phyloP scores from a whole-genome alignment of 257 asterid genomes.

The Solanum piurae region DNA sequence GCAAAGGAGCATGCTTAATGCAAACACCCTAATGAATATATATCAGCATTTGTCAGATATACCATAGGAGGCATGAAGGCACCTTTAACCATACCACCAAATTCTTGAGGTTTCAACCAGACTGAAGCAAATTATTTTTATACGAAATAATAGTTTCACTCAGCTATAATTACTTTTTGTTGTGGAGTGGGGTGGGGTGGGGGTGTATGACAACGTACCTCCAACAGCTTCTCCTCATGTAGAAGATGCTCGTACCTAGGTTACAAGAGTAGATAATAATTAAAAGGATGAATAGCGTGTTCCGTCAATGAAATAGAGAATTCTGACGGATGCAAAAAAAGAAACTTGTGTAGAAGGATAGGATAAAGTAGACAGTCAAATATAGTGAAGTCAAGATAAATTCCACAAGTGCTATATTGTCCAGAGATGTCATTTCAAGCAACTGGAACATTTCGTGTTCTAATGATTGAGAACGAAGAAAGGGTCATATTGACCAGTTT shows the following conservation, averaged over 20 bases:
- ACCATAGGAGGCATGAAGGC: background rate
- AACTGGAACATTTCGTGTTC: background rate
- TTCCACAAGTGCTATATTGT: background rate
- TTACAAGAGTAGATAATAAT: background rate
- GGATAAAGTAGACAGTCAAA: background rate
- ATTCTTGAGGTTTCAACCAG: background rate
- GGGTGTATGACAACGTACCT: conserved; percentile 31
- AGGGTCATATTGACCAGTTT: background rate
- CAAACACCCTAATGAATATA: background rate
- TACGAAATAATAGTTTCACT: background rate
- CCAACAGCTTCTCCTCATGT: conserved; percentile 82
- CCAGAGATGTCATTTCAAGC: background rate
- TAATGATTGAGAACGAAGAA: background rate
- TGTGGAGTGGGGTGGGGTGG: background rate
- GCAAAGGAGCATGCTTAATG: background rate
- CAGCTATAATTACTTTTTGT: background rate
- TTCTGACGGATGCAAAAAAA: background rate
- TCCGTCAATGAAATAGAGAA: background rate
- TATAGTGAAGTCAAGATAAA: background rate
- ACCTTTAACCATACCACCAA: background rate
- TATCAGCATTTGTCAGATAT: background rate
- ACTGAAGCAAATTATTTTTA: background rate
- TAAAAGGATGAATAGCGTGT: background rate
- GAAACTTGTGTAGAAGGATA: background rate
- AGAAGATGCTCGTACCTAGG: conserved; percentile 74